These are phyloP conservation scores for Tilletia walkeri DNA, from an alignment of 1,284 basidiomycete genomes.

Conservation along the genomic window DNA sequence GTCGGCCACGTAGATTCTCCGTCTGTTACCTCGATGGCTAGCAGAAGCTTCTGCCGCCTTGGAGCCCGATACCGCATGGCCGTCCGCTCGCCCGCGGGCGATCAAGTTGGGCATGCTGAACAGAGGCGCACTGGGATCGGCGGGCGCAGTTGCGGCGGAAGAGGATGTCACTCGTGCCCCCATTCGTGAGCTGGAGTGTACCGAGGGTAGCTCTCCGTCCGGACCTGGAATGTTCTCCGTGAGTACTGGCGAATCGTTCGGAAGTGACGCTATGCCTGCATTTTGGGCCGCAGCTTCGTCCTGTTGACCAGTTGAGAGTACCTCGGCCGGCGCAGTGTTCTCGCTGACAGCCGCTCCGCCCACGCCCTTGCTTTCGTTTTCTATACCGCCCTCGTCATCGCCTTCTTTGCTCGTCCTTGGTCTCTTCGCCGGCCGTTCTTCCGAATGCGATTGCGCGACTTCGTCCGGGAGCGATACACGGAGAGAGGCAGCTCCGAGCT, in stretches of 20 bases:
- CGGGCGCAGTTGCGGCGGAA: neutral
- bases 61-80: neutral
- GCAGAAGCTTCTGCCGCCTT: neutral
- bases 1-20: constrained; percentile 26
- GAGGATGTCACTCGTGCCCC: neutral
- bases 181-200: neutral
- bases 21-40: too few species aligned
- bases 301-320: too few species aligned
- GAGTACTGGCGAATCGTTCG: neutral
- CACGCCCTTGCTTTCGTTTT: neutral
- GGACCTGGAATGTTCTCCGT: neutral
- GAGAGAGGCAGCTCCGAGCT: neutral
- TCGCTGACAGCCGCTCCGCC: too few species aligned
- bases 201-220: constrained; percentile 9
- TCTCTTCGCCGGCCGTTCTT: constrained; percentile 9
- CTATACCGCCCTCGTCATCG: neutral
- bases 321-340: too few species aligned
- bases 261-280: neutral
- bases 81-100: neutral
- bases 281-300: neutral
- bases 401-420: neutral
- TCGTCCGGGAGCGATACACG: constrained; percentile 9
- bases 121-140: neutral
- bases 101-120: constrained; percentile 11
- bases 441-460: neutral